Evolutionary conservation across 371 early-diverging fungal genomes (phyloP), one percentile per base, ranked within the genome.

Genomic region (Smittium mucronatum): DNA sequence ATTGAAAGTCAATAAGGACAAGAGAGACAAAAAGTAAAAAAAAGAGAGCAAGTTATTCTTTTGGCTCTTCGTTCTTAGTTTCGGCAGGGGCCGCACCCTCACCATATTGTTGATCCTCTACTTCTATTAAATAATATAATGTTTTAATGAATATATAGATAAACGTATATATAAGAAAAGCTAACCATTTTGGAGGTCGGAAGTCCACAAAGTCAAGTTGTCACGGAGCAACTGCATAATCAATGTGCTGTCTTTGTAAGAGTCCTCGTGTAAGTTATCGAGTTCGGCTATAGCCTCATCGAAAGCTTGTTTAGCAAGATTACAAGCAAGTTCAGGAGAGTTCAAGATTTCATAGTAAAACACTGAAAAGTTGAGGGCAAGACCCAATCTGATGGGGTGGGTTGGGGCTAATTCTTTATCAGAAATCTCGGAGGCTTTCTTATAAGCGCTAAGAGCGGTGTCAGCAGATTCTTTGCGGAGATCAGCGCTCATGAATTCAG

Each of bases 171-270:
- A n/a, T n/a, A n/a, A n/a, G n/a, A n/a, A n/a, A n/a, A n/a, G n/a
- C n/a, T n/a, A n/a, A 28, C 60, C 76, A 69, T 95, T 95, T 81
- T 94, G 94, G 79, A 95, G 86, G 75, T 97, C 97, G 57, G 94
- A 91, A 64, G 99, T 96, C 99, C 99, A 99, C 75, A 99, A 88
- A 65, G 99, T 98, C 76, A 99, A 83, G 88, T 99, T 99, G 82
- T 99, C 99, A 79, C 99, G 88, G 74, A 99, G 86, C 70, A 99
- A 87, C 85, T 99, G 99, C 99, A 99, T 99, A 85, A 99, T 99
- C 72, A 99, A 87, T 58, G 99, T 99, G 69, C 94, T 94, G 85
- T 99, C 99, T 89, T 99, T 99, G 94, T 99, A 99, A 72, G 93
- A 92, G 80, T 99, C 99, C 84, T 99, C 99, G 78, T 89, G 90